phyloP scores from a whole-genome alignment of 768 basidiomycete genomes.

The Hericium rajendrae region DNA sequence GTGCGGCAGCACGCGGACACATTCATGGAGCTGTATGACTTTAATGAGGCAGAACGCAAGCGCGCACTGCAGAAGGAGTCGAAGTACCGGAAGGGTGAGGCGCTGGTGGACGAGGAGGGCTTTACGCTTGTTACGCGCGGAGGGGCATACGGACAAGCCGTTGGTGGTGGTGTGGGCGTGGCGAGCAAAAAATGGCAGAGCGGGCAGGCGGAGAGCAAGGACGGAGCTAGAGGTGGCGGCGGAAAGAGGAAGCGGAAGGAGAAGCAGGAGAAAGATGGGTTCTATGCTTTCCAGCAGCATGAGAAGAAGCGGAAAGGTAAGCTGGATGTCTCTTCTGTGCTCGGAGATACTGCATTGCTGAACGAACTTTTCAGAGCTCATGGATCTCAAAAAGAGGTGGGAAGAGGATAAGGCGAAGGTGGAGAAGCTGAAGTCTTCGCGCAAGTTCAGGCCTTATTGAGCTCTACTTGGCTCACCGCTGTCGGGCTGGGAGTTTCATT shows the following conservation, averaged over 20 bases:
- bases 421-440: conserved; percentile 67
- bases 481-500: no score
- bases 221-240: conserved; percentile 23
- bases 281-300: conserved; percentile 87
- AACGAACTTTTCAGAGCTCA: conserved; percentile 30
- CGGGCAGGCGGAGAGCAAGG: conserved; percentile 10
- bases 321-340: conserved; percentile 8
- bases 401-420: conserved; percentile 84
- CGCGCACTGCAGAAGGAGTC: conserved; percentile 32
- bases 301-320: conserved; percentile 82
- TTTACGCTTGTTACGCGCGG: conserved; percentile 92
- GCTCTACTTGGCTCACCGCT: no score
- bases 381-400: conserved; percentile 66
- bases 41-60: conserved; percentile 50
- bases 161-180: conserved; percentile 70
- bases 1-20: conserved; percentile 77
- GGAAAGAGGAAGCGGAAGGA: conserved; percentile 55
- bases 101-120: conserved; percentile 88
- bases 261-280: conserved; percentile 50
- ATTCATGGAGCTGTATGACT: conserved; percentile 69
- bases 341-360: conserved; percentile 1
- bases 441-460: conserved; percentile 85
- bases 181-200: conserved; percentile 49
- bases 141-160: conserved; percentile 79
- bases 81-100: conserved; percentile 73